Conservation (phyloP, 148 eudicot species). For the Polygonum aviculare region DNA sequence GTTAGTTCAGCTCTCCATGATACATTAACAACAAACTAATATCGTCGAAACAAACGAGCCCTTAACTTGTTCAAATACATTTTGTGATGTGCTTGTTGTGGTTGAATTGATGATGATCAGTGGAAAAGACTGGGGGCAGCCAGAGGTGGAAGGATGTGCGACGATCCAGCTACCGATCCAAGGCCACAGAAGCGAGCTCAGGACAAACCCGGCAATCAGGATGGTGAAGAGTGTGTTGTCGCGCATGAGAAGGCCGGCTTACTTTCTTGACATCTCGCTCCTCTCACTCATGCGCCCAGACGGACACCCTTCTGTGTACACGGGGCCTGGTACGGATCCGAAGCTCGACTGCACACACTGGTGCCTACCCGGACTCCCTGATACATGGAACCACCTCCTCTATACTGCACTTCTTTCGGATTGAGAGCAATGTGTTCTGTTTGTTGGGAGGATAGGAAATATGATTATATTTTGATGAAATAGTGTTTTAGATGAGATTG, state of each 20-base stretch:
- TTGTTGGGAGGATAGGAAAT: background rate
- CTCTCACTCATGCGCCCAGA: constrained; percentile 42
- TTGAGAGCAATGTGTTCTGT: background rate
- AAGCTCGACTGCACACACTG: constrained; percentile 53
- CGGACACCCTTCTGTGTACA: constrained; percentile 39
- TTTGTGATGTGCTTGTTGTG: background rate
- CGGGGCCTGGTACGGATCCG: constrained; percentile 4
- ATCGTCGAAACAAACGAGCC: too few species aligned
- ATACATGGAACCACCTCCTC: constrained; percentile 54
- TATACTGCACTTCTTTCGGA: constrained; percentile 22
- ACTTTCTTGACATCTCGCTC: constrained; percentile 26
- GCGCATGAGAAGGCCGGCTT: constrained; percentile 22
- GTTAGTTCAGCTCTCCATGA: constrained; percentile 20
- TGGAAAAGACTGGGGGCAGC: constrained; percentile 6
- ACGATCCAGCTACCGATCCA: background rate
- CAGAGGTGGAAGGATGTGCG: background rate
- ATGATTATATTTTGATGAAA: background rate
- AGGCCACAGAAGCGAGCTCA: background rate
- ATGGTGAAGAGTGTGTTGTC: constrained; percentile 30
- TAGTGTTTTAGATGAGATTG: background rate
- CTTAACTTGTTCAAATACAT: background rate
- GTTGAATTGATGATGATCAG: background rate
- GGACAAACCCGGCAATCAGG: constrained; percentile 17
- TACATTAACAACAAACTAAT: too few species aligned
- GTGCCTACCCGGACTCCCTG: constrained; percentile 62